Base-by-base conservation (phyloP, 1,284 basidiomycete genomes). In the Waitea zeae region DNA sequence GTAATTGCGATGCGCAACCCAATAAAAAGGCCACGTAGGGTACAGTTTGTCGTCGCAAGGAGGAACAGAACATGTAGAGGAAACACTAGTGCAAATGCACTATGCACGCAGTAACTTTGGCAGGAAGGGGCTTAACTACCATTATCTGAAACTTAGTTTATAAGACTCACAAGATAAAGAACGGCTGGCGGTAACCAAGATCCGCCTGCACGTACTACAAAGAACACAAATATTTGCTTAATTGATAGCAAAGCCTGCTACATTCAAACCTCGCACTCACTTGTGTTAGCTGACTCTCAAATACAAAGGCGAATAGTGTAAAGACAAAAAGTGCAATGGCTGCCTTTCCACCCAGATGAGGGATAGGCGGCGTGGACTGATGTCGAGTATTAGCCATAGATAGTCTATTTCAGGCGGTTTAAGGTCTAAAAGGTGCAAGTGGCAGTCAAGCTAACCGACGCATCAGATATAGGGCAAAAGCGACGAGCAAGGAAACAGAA, bases 181-280 rank as follows among this genome's bases (percentile, higher is more conserved):
- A 86, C 1, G 83, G 79, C 36, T 84, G 76, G 33, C 67, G 59
- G 56, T 74, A 88, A 18, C 58, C 64, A 18, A 82, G 56, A 1
- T 57, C 64, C 1, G 71, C 72, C 54, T 87, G 81, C 11, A 86
- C 70, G 56, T 83, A 78, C 76, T 82, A n/a, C n/a, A 26, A n/a
- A 26, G n/a, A 7, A 30, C n/a, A 5, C 20, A 15, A 32, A 30
- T 19, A 12, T 29, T 4, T 30, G 35, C 15, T 9, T 9, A 22
- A 22, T 20, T 22, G 17, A 32, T 20, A 4, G 28, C 31, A n/a
- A 12, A 13, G 17, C 5, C 17, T 17, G 14, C 5, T 12, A 11
- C 30, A 12, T 12, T 9, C 5, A 34, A 6, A n/a, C 15, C 13
- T 17, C 14, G n/a, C 5, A 49, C 58, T 15, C 44, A 78, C 81